Conservation (phyloP, 345 rosid species). For the Cardamine chenopodiifolia region DNA sequence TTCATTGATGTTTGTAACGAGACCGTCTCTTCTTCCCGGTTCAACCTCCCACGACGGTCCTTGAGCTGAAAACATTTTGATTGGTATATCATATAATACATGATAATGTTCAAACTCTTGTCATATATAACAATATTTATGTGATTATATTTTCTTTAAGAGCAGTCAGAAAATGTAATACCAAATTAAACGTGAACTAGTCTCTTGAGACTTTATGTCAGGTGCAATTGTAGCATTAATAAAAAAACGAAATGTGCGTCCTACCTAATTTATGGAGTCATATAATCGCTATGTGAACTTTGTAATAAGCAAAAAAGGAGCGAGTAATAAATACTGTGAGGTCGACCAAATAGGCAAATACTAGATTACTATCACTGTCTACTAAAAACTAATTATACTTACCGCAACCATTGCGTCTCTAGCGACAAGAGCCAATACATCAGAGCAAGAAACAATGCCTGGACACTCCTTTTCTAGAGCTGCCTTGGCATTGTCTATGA, state of each 20-base stretch:
- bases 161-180: neutral
- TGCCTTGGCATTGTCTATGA: constrained; percentile 61
- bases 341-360: neutral
- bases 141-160: neutral
- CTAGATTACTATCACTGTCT: neutral
- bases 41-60: constrained; percentile 55
- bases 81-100: neutral
- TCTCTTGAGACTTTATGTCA: constrained; percentile 1
- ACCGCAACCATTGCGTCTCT: constrained; percentile 62
- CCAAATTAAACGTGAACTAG: neutral
- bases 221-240: neutral
- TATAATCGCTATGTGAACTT: neutral
- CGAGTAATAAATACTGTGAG: neutral
- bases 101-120: neutral
- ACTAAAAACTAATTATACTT: neutral
- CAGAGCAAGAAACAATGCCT: constrained; percentile 78
- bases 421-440: constrained; percentile 64
- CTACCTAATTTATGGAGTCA: neutral
- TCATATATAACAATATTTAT: neutral
- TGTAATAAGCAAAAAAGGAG: neutral
- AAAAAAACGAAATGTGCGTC: neutral
- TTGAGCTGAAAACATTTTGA: constrained; percentile 35
- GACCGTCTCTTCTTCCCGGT: constrained; percentile 78
- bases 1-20: constrained; percentile 46
- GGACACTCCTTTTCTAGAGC: constrained; percentile 73